Conservation (phyloP, 2,329 filamentous ascomycete species). For the Colletotrichum tanaceti region DNA sequence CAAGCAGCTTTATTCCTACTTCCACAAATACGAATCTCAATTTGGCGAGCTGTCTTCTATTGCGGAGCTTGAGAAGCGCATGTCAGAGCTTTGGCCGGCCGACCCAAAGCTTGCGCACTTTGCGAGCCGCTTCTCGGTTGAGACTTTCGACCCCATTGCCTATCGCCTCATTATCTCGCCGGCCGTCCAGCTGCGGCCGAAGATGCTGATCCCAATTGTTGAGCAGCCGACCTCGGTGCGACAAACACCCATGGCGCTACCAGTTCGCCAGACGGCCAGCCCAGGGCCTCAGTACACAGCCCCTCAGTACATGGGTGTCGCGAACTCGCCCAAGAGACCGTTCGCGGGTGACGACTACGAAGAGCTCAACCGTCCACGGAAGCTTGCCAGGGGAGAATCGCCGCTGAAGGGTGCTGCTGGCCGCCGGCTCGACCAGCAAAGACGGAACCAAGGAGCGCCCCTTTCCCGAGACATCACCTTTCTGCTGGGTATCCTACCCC, state of each 20-base stretch:
- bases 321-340: conserved; percentile 71
- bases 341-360: conserved; percentile 78
- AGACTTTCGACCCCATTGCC: conserved; percentile 83
- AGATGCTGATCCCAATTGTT: conserved; percentile 64
- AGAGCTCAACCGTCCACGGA: conserved; percentile 80
- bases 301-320: conserved; percentile 59
- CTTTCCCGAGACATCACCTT: conserved; percentile 78
- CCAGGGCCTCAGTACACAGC: conserved; percentile 62
- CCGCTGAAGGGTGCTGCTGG: conserved; percentile 92
- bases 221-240: conserved; percentile 61
- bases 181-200: conserved; percentile 78
- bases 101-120: conserved; percentile 84
- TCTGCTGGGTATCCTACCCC: conserved; percentile 78
- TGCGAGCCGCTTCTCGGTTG: conserved; percentile 77
- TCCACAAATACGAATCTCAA: conserved; percentile 94
- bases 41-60: conserved; percentile 95
- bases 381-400: conserved; percentile 88
- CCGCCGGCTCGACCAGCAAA: conserved; percentile 83
- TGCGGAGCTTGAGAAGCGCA: conserved; percentile 88
- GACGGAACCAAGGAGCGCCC: conserved; percentile 71
- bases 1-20: conserved; percentile 88
- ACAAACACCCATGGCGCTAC: conserved; percentile 57
- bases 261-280: conserved; percentile 50
- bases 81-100: conserved; percentile 92
- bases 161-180: conserved; percentile 88